Evolutionary conservation across 805 yeast species (phyloP), one percentile per base, ranked within the genome.

Genomic region (Sugiyamaella mastotermitis): DNA sequence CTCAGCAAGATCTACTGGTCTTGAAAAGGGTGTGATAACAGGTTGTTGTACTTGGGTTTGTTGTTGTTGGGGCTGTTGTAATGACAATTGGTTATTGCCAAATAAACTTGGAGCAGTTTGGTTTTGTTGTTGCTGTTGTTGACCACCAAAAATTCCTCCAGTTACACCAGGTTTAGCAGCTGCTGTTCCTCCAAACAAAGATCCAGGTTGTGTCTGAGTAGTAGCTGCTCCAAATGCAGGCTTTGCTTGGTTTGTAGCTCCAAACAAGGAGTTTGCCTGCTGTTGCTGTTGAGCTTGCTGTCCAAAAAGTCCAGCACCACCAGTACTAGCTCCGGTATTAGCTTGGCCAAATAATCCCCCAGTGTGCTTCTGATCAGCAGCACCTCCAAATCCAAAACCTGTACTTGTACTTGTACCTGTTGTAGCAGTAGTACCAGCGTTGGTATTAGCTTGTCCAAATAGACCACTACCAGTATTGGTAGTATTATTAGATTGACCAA

Each of bases 1-100:
- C 15, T 70, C 76, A 1, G 81, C 76, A 28, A 76, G 67, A 49
- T 76, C 81, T 4, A 76, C 69, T 4, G 76, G 78, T 23, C 81
- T 54, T 1, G 80, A 72, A 61, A 75, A 66, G 1, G 80, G 71
- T 2, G 78, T 73, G 40, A 76, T 53, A 42, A 36, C 24, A 17
- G 16, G 23, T 15, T 18, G 22, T 3, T 26, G 28, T 24, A 20
- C 35, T 20, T 34, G 42, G 31, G 19, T 41, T 23, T 46, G 52
- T 15, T 40, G 52, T 17, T 32, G 51, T 41, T 43, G 56, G 29
- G 40, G 49, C 18, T 44, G 50, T 13, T 23, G 51, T 19, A 16
- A 45, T 23, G n/a, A 37, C 35, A 14, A 28, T 53, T 33, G 47
- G 57, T 33, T 49, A 50, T n/a, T 48, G 55, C 21, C 17, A 15